Evolutionary conservation across 345 rosid species (phyloP).

Genomic region (Eucalyptus sp.): DNA sequence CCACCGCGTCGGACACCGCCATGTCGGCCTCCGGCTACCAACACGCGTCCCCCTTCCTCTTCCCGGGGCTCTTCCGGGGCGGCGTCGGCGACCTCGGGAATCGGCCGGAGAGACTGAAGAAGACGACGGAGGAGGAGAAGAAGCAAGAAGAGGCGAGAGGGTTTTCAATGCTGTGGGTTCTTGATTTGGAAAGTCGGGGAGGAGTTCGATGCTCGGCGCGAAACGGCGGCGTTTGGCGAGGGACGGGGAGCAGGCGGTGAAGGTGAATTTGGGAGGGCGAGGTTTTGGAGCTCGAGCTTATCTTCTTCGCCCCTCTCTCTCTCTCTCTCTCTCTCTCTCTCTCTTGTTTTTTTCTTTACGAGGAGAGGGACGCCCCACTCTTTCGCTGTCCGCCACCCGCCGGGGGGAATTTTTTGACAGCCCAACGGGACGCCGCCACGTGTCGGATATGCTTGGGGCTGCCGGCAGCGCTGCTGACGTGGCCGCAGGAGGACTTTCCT

Average conservation of each 20-base stretch:
- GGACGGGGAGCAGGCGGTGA: neutral
- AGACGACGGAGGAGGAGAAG: neutral
- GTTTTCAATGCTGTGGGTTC: neutral
- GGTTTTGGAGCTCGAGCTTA: neutral
- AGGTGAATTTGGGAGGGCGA: neutral
- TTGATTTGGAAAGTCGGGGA: neutral
- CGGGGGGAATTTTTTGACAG: neutral
- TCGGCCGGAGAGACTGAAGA: neutral
- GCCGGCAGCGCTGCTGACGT: neutral
- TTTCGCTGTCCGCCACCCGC: neutral
- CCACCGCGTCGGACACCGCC: conserved; percentile 84
- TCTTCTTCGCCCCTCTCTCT: neutral
- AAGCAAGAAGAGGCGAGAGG: neutral
- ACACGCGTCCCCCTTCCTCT: neutral
- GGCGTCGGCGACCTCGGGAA: neutral
- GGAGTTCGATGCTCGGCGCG: neutral
- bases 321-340: neutral
- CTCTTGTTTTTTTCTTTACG: neutral
- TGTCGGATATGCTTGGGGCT: neutral
- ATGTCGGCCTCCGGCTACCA: neutral
- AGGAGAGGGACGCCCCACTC: neutral
- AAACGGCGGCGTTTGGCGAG: neutral
- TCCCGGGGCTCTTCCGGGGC: neutral
- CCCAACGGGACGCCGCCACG: neutral
- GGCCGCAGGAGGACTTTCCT: neutral